Evolutionary conservation across 1,139 yeast species (phyloP), one percentile per base, ranked within the genome.

Genomic region (Lodderomyces elongisporus): DNA sequence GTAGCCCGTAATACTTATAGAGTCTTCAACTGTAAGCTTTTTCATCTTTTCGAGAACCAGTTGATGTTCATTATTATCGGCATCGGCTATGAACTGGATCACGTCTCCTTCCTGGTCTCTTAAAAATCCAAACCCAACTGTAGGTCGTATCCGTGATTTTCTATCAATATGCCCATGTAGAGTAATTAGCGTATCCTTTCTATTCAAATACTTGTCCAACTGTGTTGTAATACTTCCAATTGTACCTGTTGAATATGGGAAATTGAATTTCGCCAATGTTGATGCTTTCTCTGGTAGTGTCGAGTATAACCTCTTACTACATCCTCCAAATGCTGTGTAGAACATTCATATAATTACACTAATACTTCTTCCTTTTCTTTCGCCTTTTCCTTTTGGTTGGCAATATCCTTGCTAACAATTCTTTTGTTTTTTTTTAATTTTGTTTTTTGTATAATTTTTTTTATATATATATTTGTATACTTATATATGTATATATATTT

Each of bases 131-230:
- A 89, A 89, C 3, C 60, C 74, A 69, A 54, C 74, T 13, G 53
- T 51, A 5, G 70, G 58, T 49, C 60, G 50, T 3, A 62, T 46
- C 32, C 70, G 70, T 0, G 95, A 91, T 44, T 80, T 79, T 25
- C 74, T 67, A 48, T 85, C 77, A 16, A 89, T 70, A 84, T 95
- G 93, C 0, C 97, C 97, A 47, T 83, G 74, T 14, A 85, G 47
- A 2, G 65, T 58, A 8, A 72, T 58, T n/a, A 37, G 37, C 3
- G 33, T 30, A 20, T 33, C 39, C 21, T 24, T 36, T 13, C 32
- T 36, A 12, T 49, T 35, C 9, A 31, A 30, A 14, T 45, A 35
- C 7, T 62, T 42, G 14, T 44, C 46, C 6, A 41, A 14, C 21
- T 41, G 29, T 17, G 30, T n/a, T 16, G 28, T 39, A 16, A 43